Conservation (phyloP, 139 green algal genomes). For the Auxenochlorella pyrenoidosa region DNA sequence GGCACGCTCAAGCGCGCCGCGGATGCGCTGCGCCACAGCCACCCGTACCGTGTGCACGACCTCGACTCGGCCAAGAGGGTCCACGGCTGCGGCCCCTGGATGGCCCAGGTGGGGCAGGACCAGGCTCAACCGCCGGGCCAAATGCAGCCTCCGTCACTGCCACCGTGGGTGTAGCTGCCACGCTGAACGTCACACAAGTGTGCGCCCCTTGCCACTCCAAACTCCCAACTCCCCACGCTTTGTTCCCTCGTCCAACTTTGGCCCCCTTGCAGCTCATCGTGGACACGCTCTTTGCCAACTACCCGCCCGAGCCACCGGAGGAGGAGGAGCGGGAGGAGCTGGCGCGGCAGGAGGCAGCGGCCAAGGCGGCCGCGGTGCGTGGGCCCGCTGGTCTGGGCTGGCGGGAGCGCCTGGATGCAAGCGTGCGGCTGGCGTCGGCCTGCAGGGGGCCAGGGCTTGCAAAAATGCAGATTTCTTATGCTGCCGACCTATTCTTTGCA, state of each 20-base stretch:
- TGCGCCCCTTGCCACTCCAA: neutral
- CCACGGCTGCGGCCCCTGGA: conserved; percentile 24
- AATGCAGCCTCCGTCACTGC: too few species aligned
- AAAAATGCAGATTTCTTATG: too few species aligned
- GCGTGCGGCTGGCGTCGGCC: neutral
- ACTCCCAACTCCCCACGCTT: too few species aligned
- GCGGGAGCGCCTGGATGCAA: too few species aligned
- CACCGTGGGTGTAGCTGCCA: neutral
- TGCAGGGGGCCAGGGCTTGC: neutral
- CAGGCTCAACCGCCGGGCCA: neutral
- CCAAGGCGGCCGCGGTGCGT: neutral
- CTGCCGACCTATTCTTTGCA: too few species aligned
- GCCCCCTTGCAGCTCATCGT: conserved; percentile 29
- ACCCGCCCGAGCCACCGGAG: conserved; percentile 32
- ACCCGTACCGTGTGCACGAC: conserved; percentile 39
- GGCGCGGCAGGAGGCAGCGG: neutral
- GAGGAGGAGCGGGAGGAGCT: conserved; percentile 39
- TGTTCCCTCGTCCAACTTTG: neutral
- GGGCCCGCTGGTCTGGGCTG: neutral
- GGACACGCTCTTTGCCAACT: conserved; percentile 32
- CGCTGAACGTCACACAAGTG: neutral
- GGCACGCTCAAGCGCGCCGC: conserved; percentile 10
- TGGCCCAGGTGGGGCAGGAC: conserved; percentile 18
- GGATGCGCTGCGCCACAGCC: conserved; percentile 4
- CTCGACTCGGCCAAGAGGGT: conserved; percentile 6